phyloP scores from a whole-genome alignment of 805 yeast species.

The Spencermartinsiella europaea region DNA sequence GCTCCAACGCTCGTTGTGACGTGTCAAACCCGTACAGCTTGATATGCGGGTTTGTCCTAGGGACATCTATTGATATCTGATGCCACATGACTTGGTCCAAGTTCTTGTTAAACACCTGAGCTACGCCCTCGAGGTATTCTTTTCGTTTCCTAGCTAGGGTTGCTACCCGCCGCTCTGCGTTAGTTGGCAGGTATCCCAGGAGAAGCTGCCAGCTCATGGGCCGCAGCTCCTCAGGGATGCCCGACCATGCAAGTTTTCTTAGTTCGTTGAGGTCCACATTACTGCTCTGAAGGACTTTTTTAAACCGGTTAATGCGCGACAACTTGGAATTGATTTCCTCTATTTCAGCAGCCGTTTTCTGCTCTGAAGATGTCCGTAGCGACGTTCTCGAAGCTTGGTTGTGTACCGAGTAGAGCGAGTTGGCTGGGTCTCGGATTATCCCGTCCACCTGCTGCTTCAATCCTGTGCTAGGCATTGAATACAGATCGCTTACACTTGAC shows the following conservation, averaged over 20 bases:
- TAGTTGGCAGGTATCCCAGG: slow-evolving; percentile 86
- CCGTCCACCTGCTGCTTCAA: slow-evolving; percentile 22
- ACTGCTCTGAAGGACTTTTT: slow-evolving; percentile 48
- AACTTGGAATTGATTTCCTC: slow-evolving; percentile 55
- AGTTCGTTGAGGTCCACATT: slow-evolving; percentile 64
- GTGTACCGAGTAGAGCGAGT: slow-evolving; percentile 26
- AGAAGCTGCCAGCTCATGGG: slow-evolving; percentile 86
- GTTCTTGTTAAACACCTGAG: slow-evolving; percentile 55
- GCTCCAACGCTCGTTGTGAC: slow-evolving; percentile 75
- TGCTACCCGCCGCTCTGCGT: slow-evolving; percentile 64
- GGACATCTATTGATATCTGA: slow-evolving; percentile 91
- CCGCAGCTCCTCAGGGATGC: slow-evolving; percentile 76
- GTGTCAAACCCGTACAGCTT: slow-evolving; percentile 61
- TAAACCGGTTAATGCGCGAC: slow-evolving; percentile 62
- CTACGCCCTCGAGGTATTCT: slow-evolving; percentile 75
- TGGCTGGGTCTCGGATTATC: slow-evolving; percentile 24
- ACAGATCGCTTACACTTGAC: slow-evolving; percentile 8
- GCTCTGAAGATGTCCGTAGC: slow-evolving; percentile 18
- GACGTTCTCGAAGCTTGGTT: slow-evolving; percentile 6
- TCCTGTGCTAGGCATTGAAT: slow-evolving; percentile 5
- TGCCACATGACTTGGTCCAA: slow-evolving; percentile 84
- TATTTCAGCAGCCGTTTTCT: slow-evolving; percentile 36
- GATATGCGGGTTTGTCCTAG: slow-evolving; percentile 85
- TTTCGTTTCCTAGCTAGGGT: slow-evolving; percentile 74
- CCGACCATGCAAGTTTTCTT: slow-evolving; percentile 86